Evolutionary conservation across 2,329 filamentous ascomycete genomes (phyloP), one percentile per base, ranked within the genome.

Genomic region (Chrysosporium queenslandicum): DNA sequence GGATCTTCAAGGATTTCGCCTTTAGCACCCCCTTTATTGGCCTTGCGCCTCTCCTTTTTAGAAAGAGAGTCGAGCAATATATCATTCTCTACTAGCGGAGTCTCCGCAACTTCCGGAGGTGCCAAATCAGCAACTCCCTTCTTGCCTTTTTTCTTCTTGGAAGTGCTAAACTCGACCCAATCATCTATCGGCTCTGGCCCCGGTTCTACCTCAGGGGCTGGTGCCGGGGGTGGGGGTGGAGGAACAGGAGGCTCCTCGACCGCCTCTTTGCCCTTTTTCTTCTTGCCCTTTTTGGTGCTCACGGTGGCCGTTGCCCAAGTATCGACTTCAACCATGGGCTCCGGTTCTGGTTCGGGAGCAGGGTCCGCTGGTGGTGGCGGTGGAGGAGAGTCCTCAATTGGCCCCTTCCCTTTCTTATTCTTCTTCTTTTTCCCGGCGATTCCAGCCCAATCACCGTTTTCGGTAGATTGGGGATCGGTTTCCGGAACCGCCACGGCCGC

Each of bases 371-470:
- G 11, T 14, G 37, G 11, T 34, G 21, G 23, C 29, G 41, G 56
- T 63, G 68, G 46, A 68, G 32, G 12, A 40, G 61, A 34, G 68
- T 66, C 54, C 69, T 68, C 53, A 64, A 55, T 64, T 56, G 45
- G 64, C 46, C 71, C 72, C 56, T 72, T 74, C 53, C 71, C 71
- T 63, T 78, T 77, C 56, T 73, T 74, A 52, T 70, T 71, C 63
- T 78, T 77, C 59, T 71, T 73, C 55, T 67, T 66, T 54, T 66
- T 64, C 45, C 57, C 56, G 42, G 59, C 59, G 32, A 58, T 21
- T 45, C 53, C 71, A 67, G n/a, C 67, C 66, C 14, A 58, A 58
- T 50, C 62, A 23, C 56, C 52, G 16, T 67, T 57, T 32, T 27
- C 21, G 4, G 16, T 16, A 5, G 45, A 14, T 18, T 25, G 20